A percentile compares a stretch with the other conserved stretches of the same genome.
Conservation (phyloP, 2,329 filamentous ascomycete genomes). For the Aspergillus puulaauensis region DNA sequence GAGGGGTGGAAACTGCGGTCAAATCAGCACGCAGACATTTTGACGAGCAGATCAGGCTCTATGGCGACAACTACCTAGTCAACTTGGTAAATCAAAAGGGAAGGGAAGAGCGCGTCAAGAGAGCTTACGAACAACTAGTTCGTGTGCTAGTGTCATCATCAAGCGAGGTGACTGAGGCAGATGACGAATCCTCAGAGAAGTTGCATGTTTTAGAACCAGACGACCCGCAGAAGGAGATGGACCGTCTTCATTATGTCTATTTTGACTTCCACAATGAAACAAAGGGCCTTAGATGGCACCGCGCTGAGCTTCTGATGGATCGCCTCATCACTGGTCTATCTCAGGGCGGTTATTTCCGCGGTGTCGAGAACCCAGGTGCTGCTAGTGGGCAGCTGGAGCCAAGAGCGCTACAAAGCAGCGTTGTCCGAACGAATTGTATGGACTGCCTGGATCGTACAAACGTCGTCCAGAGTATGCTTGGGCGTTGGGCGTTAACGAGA, state of each 20-base stretch:
- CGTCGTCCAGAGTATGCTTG: constrained; percentile 96
- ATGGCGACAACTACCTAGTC: constrained; percentile 95
- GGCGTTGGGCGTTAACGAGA: constrained; percentile 80
- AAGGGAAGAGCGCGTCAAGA: constrained; percentile 83
- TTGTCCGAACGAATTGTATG: constrained; percentile 98
- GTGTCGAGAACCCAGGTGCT: constrained; percentile 77
- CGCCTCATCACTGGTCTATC: constrained; percentile 73
- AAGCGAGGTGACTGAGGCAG: constrained; percentile 63
- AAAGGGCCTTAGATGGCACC: constrained; percentile 90
- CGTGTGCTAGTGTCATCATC: constrained; percentile 70
- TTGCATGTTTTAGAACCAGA: constrained; percentile 72
- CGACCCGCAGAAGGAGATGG: constrained; percentile 63
- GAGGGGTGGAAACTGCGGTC: constrained; percentile 76
- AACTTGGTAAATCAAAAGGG: constrained; percentile 97
- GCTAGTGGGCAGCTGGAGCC: constrained; percentile 72
- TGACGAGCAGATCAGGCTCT: constrained; percentile 85
- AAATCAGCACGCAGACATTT: constrained; percentile 84
- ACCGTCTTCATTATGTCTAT: constrained; percentile 92
- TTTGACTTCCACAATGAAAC: constrained; percentile 99
- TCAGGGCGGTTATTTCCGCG: constrained; percentile 87
- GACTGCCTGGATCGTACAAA: constrained; percentile 98
- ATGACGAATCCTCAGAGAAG: constrained; percentile 71
- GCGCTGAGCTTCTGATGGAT: constrained; percentile 82
- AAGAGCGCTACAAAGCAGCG: constrained; percentile 77
- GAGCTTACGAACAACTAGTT: constrained; percentile 90